phyloP scores from a whole-genome alignment of 78 protist genomes.

The Speleostelium caveatum region DNA sequence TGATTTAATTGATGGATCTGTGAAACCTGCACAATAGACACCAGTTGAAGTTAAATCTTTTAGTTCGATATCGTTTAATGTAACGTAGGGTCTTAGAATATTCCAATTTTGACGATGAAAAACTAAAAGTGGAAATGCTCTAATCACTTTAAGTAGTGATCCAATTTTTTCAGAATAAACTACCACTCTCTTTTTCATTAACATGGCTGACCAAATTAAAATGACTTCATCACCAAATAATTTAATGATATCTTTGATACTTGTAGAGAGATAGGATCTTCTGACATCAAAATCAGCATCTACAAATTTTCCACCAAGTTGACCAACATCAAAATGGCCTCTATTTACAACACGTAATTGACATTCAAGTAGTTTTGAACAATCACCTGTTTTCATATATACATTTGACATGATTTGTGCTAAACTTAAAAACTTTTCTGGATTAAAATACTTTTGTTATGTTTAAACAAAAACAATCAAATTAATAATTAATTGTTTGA shows the following conservation, averaged over 20 bases:
- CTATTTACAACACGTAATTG: conserved; percentile 65
- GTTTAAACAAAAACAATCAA: background rate
- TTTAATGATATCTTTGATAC: conserved; percentile 72
- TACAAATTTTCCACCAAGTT: conserved; percentile 68
- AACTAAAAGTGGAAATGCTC: conserved; percentile 80
- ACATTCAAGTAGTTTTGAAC: conserved; percentile 62
- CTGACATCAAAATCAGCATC: conserved; percentile 55
- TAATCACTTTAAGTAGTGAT: conserved; percentile 54
- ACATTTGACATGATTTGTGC: conserved; percentile 71
- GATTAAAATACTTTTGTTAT: conserved; percentile 81
- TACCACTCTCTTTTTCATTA: conserved; percentile 72
- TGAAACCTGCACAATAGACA: conserved; percentile 81
- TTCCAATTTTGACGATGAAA: conserved; percentile 85
- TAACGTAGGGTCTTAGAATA: conserved; percentile 75
- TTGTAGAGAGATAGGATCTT: conserved; percentile 59
- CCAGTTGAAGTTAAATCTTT: conserved; percentile 57
- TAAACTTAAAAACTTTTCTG: conserved; percentile 75
- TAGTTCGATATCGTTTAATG: conserved; percentile 52
- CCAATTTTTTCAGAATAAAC: conserved; percentile 63
- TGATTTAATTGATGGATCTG: conserved; percentile 77
- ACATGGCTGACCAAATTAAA: conserved; percentile 78
- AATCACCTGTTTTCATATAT: conserved; percentile 59
- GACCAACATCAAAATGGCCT: conserved; percentile 79
- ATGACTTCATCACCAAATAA: conserved; percentile 74
- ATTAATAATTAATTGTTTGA: background rate